phyloP scores from a whole-genome alignment of 2,329 filamentous ascomycete species.

The Colletotrichum paranaense region DNA sequence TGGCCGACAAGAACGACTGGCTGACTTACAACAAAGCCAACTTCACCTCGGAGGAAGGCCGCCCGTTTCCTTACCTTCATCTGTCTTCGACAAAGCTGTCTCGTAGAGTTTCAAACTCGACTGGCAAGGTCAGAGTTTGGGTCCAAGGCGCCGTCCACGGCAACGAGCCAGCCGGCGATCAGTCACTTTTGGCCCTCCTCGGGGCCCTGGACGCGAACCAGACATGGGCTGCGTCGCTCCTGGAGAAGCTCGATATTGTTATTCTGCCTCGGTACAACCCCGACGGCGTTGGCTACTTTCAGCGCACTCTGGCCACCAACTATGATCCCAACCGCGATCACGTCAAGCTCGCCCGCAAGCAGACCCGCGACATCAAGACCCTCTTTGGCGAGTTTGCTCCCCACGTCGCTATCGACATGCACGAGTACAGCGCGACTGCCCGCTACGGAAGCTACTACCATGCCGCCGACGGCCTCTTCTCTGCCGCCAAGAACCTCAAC shows the following conservation, averaged over 20 bases:
- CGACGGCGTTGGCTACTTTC: slow-evolving; percentile 48
- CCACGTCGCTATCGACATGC: slow-evolving; percentile 46
- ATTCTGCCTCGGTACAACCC: slow-evolving; percentile 47
- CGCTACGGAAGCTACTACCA: slow-evolving; percentile 35
- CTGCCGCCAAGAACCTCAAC: slow-evolving; percentile 48
- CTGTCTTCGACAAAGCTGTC: slow-evolving; percentile 28
- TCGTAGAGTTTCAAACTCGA: slow-evolving; percentile 29
- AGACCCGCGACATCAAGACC: slow-evolving; percentile 46
- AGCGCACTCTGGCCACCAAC: slow-evolving; percentile 43
- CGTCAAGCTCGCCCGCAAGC: slow-evolving; percentile 45
- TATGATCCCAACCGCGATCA: slow-evolving; percentile 49
- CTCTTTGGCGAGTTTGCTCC: slow-evolving; percentile 43
- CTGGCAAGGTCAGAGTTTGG: slow-evolving; percentile 44
- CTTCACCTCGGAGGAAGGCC: slow-evolving; percentile 40
- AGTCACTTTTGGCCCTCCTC: slow-evolving; percentile 44
- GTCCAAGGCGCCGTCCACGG: slow-evolving; percentile 46
- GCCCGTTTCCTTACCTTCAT: slow-evolving; percentile 38
- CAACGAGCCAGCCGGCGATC: slow-evolving; percentile 47
- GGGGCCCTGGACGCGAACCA: slow-evolving; percentile 44
- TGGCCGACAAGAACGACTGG: slow-evolving; percentile 40
- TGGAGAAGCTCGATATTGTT: slow-evolving; percentile 44
- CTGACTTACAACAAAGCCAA: slow-evolving; percentile 39
- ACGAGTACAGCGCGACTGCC: slow-evolving; percentile 42
- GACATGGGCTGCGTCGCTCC: slow-evolving; percentile 42
- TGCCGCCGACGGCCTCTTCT: slow-evolving; percentile 45